Base-by-base conservation (phyloP, 495 filamentous ascomycete species). In the Letharia columbiana region DNA sequence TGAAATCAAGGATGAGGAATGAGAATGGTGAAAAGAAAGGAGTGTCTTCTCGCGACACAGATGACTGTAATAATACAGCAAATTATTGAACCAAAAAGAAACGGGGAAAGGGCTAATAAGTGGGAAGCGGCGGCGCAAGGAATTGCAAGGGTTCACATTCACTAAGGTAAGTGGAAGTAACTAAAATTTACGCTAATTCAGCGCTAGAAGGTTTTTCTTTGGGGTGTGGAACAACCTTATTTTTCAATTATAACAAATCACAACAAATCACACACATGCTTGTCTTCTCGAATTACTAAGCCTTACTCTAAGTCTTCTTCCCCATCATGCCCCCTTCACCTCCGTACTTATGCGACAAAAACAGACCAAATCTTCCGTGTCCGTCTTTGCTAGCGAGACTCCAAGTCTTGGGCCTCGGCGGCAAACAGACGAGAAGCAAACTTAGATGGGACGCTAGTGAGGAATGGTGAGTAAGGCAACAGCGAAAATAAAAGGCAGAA, bases 201-300 rank as follows among this genome's bases (percentile, higher is more conserved):
- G 20, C 58, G 64, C 64, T 66, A 66, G 57, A 54, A 66, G 64
- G 10, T 61, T 64, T 66, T 59, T 65, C 63, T 47, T 61, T 66
- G 59, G 17, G n/a, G 23, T 33, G 18, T 49, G 47, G 57, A 65
- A 58, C 63, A 65, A 65, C 42, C 44, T 65, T 65, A 65, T 42
- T 59, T 42, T 49, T 17, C 50, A 33, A 11, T 65, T 15, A 12
- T 33, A 41, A 52, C 64, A 49, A 61, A 61, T 65, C 54, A 63
- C 31, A 12, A 7, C 33, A 20, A 1, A 8, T 10, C 15, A 17
- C 39, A 15, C 58, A n/a, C n/a, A 44, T 61, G 12, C 40, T 61
- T 13, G 17, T 47, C 13, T 13, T 6, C 28, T n/a, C 44, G n/a
- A 6, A 33, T 31, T 18, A 47, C 44, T 47, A 47, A 47, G 44